Conservation (phyloP, 2,329 filamentous ascomycete genomes). For the Microsporum audouinii region DNA sequence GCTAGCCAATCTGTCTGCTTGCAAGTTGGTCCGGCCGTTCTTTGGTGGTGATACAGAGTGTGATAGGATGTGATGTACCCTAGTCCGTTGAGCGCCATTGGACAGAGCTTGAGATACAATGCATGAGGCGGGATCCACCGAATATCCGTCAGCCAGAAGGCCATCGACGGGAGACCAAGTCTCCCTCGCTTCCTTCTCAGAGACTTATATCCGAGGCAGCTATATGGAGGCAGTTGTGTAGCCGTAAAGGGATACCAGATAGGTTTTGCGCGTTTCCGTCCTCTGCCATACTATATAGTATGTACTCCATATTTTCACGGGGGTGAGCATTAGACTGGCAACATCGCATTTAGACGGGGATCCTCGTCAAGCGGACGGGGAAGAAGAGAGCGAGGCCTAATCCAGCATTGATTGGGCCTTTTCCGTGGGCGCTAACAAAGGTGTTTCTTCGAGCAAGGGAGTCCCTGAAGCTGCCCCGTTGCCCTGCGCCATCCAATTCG, state of each 20-base stretch:
- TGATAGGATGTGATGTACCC: constrained; percentile 3
- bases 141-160: background rate
- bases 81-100: background rate
- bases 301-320: no score
- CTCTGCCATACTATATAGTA: no score
- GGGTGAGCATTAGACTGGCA: no score
- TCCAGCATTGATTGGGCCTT: background rate
- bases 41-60: constrained; percentile 4
- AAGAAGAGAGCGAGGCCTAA: background rate
- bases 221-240: no score
- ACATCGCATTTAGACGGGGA: background rate
- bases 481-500: background rate
- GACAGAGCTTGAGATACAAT: background rate
- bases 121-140: constrained; percentile 1
- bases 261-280: no score
- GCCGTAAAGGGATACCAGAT: no score
- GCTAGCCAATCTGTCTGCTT: background rate
- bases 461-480: background rate
- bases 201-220: background rate
- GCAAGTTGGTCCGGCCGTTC: background rate
- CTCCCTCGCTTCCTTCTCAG: background rate
- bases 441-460: background rate
- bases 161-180: background rate
- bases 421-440: background rate
- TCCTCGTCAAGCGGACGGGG: background rate